Conservation (phyloP, 1,139 yeast species). For the Wickerhamiella infanticola region DNA sequence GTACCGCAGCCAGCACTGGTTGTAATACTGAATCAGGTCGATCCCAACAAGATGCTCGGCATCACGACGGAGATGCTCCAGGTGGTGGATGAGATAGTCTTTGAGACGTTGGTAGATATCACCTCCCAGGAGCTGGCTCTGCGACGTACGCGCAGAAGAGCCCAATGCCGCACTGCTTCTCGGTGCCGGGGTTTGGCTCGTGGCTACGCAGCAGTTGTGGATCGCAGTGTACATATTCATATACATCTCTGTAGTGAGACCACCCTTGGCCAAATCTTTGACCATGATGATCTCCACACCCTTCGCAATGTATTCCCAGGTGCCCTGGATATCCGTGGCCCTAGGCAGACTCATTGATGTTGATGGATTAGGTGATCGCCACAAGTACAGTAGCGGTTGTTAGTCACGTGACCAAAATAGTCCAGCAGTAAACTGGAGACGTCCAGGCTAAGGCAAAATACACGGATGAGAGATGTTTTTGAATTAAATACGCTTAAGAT, state of each 20-base stretch:
- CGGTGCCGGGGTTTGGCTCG: conserved; percentile 24
- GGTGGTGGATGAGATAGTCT: conserved; percentile 47
- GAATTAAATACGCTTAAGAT: too few species aligned
- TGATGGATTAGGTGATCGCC: not conserved
- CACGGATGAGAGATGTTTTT: too few species aligned
- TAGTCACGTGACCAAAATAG: too few species aligned
- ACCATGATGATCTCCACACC: conserved; percentile 27
- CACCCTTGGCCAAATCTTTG: conserved; percentile 24
- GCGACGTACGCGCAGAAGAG: conserved; percentile 7
- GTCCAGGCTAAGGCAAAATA: not conserved
- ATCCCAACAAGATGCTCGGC: conserved; percentile 19
- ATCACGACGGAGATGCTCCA: conserved; percentile 28
- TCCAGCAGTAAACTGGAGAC: not conserved
- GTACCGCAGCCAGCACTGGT: conserved; percentile 74
- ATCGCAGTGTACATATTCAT: conserved; percentile 44
- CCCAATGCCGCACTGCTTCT: conserved; percentile 21
- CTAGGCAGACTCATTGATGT: not conserved
- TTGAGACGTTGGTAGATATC: conserved; percentile 69
- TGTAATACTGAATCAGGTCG: conserved; percentile 69
- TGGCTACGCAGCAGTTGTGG: conserved; percentile 75
- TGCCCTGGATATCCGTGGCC: conserved; percentile 11
- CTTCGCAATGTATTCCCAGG: conserved; percentile 26
- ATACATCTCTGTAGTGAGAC: conserved; percentile 24
- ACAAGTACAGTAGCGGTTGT: too few species aligned
- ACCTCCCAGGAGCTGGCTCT: conserved; percentile 54